These are phyloP conservation scores for Cryptococcus sp. DNA, from an alignment of 1,284 basidiomycete species.

Conservation along the genomic window DNA sequence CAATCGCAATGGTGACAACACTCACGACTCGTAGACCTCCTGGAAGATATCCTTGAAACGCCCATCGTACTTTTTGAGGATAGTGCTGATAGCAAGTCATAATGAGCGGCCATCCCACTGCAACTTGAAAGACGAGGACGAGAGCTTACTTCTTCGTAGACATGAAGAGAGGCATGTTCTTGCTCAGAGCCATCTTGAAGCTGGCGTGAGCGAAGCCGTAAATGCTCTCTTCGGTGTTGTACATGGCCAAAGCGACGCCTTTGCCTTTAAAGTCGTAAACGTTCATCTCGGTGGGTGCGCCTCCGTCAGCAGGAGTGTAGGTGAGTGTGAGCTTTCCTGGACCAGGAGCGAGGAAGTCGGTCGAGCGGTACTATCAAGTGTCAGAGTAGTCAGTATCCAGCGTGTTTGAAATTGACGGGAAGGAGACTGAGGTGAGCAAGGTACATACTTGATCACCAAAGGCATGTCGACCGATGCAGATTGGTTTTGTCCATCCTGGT, in stretches of 20 bases:
- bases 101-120: neutral
- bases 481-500: conserved; percentile 95
- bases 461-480: conserved; percentile 94
- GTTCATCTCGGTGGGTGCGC: conserved; percentile 64
- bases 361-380: conserved; percentile 71
- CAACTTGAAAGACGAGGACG: neutral
- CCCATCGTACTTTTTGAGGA: conserved; percentile 94
- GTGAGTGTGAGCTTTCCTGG: conserved; percentile 87
- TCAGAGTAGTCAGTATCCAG: neutral
- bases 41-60: conserved; percentile 99
- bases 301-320: conserved; percentile 75
- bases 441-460: conserved; percentile 83
- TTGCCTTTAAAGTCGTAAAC: conserved; percentile 88
- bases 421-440: neutral
- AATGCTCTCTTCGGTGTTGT: conserved; percentile 95
- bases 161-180: conserved; percentile 94
- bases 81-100: conserved; percentile 60
- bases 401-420: neutral
- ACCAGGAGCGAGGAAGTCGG: conserved; percentile 83
- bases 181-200: conserved; percentile 96
- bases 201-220: conserved; percentile 93
- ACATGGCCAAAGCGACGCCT: conserved; percentile 90
- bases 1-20: conserved; percentile 9
- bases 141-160: conserved; percentile 78
- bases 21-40: conserved; percentile 78